Conservation (phyloP, 1,284 basidiomycete genomes). For the Ceratobasidium sp. region DNA sequence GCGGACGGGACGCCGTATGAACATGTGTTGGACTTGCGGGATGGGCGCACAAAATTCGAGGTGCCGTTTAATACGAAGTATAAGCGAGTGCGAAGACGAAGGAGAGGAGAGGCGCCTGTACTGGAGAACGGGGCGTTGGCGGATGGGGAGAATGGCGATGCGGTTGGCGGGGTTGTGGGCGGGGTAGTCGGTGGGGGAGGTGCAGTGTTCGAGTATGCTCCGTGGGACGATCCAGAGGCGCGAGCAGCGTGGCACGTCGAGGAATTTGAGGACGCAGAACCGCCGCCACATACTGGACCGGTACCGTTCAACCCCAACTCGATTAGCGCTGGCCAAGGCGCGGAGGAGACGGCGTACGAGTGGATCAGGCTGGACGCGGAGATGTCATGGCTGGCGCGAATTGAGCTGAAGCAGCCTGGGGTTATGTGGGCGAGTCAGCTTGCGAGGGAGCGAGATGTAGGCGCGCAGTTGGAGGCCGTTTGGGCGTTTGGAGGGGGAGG, state of each 20-base stretch:
- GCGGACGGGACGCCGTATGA: conserved; percentile 99
- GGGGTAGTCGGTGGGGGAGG: conserved; percentile 91
- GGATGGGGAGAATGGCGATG: conserved; percentile 90
- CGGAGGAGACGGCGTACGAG: conserved; percentile 81
- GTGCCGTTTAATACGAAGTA: conserved; percentile 99
- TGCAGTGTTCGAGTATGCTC: conserved; percentile 83
- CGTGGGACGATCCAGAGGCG: conserved; percentile 96
- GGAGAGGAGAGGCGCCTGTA: conserved; percentile 93
- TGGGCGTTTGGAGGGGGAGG: conserved; percentile 43
- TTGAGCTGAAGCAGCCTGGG: conserved; percentile 95
- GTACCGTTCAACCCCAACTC: conserved; percentile 40
- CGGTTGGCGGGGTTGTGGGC: conserved; percentile 89
- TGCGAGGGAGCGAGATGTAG: conserved; percentile 96
- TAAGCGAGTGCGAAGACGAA: conserved; percentile 91
- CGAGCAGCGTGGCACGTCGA: conserved; percentile 95
- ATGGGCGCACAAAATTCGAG: conserved; percentile 89
- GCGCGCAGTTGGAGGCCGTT: conserved; percentile 89
- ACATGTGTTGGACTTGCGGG: conserved; percentile 94
- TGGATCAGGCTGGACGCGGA: conserved; percentile 99
- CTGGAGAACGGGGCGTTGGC: conserved; percentile 76
- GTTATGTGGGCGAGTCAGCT: conserved; percentile 99
- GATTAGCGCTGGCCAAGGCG: not conserved
- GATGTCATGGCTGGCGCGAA: conserved; percentile 96
- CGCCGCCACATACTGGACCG: conserved; percentile 88
- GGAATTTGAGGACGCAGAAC: conserved; percentile 97